Evolutionary conservation across 2,329 filamentous ascomycete species (phyloP), one percentile per base, ranked within the genome.

Genomic region (Alternaria rosae): DNA sequence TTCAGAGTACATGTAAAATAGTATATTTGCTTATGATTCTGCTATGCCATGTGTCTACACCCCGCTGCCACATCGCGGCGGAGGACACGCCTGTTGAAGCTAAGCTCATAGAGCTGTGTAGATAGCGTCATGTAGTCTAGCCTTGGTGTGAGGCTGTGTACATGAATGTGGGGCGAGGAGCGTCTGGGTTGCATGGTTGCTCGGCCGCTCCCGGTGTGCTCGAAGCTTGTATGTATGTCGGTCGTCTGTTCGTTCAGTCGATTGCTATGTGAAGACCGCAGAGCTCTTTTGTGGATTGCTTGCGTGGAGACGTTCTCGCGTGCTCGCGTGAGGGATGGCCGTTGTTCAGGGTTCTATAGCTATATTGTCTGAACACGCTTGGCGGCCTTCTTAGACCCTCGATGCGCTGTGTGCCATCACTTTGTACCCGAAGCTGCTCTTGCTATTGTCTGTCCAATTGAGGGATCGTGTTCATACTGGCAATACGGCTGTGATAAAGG

Each of bases 401-500:
- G 6, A n/a, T 35, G 9, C 13, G 6, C 20, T 17, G 45, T 53
- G 21, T 21, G 10, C 21, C n/a, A n/a, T n/a, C 8, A 6, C 44
- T 15, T 6, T 45, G 9, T 43, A 9, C 11, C 38, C n/a, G 13
- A 4, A 5, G 4, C 11, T 47, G 10, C 45, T 51, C 26, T 51
- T 32, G 15, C 45, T n/a, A 15, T 41, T 53, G 30, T 35, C 6
- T 12, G 35, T 38, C 5, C 35, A 11, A 17, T 11, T 5, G 6
- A 11, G 8, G 9, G 10, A 6, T 47, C 25, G 35, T 25, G 30
- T 26, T 77, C 73, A 78, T 25, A 71, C 74, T 2, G 76, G 76
- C 54, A 78, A 32, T 1, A 78, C 75, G 1, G 74, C 72, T 30
- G 89, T 86, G 54, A 95, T 87, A 73, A 95, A 95, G 66, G 92